Evolutionary conservation across 1,284 basidiomycete species (phyloP).

Genomic region (Paramarasmius palmivorus): DNA sequence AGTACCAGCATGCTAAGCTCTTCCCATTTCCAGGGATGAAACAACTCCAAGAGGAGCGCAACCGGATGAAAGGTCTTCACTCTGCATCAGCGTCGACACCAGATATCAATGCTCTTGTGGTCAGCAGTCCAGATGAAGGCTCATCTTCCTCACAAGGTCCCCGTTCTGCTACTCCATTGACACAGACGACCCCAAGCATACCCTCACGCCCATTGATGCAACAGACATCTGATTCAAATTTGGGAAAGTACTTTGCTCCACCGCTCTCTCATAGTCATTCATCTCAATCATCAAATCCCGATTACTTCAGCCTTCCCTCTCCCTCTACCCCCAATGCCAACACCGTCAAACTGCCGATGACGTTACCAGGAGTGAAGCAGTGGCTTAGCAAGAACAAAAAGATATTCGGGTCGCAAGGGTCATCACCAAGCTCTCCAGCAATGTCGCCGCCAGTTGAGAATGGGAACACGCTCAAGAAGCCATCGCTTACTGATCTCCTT

Average conservation of each 20-base stretch:
- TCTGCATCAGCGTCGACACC: constrained; percentile 60
- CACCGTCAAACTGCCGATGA: constrained; percentile 63
- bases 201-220: constrained; percentile 54
- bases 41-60: constrained; percentile 71
- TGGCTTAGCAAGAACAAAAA: constrained; percentile 68
- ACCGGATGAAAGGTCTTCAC: constrained; percentile 51
- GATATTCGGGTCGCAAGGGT: constrained; percentile 42
- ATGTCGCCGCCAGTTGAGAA: constrained; percentile 29
- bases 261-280: constrained; percentile 42
- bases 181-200: too few species aligned
- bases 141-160: constrained; percentile 9
- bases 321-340: constrained; percentile 37
- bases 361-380: constrained; percentile 71
- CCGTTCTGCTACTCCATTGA: too few species aligned
- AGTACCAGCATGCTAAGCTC: constrained; percentile 79
- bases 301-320: constrained; percentile 46
- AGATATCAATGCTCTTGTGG: constrained; percentile 52
- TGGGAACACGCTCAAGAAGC: constrained; percentile 47
- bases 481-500: constrained; percentile 64
- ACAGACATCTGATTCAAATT: constrained; percentile 63
- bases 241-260: constrained; percentile 52
- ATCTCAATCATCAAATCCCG: constrained; percentile 48
- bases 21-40: constrained; percentile 88
- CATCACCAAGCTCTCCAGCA: constrained; percentile 38
- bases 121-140: constrained; percentile 31